phyloP scores from a whole-genome alignment of 345 rosid genomes.

The Linum trigynum region DNA sequence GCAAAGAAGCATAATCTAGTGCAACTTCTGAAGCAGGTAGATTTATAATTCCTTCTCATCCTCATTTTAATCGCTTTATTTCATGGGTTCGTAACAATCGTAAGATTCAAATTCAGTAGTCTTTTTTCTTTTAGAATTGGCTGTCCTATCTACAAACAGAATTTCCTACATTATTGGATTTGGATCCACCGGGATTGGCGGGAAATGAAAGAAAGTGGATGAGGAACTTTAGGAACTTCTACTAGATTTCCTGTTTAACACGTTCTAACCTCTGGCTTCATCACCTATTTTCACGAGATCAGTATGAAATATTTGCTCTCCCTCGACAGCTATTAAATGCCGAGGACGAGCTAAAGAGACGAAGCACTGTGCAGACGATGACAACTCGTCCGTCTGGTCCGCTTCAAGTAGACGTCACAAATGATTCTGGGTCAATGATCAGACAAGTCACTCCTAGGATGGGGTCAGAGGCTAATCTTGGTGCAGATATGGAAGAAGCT shows the following conservation, averaged over 20 bases:
- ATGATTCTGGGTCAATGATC: conserved; percentile 52
- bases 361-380: conserved; percentile 38
- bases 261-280: neutral
- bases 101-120: no score
- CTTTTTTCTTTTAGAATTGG: no score
- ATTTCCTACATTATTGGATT: no score
- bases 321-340: conserved; percentile 55
- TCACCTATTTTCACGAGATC: neutral
- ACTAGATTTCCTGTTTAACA: neutral
- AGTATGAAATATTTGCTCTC: conserved; percentile 3
- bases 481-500: conserved; percentile 57
- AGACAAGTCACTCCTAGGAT: conserved; percentile 42
- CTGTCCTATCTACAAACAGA: no score
- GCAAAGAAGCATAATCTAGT: conserved; percentile 84
- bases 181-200: no score
- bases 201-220: no score
- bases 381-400: conserved; percentile 41
- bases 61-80: neutral
- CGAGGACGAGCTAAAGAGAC: conserved; percentile 89
- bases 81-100: no score
- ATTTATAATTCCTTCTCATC: conserved; percentile 1
- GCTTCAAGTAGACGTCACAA: conserved; percentile 62
- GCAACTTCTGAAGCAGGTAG: conserved; percentile 81
- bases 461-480: conserved; percentile 53
- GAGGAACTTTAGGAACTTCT: neutral